Conservation (phyloP, 2,329 filamentous ascomycete genomes). For the Rhynchosporium graminicola region DNA sequence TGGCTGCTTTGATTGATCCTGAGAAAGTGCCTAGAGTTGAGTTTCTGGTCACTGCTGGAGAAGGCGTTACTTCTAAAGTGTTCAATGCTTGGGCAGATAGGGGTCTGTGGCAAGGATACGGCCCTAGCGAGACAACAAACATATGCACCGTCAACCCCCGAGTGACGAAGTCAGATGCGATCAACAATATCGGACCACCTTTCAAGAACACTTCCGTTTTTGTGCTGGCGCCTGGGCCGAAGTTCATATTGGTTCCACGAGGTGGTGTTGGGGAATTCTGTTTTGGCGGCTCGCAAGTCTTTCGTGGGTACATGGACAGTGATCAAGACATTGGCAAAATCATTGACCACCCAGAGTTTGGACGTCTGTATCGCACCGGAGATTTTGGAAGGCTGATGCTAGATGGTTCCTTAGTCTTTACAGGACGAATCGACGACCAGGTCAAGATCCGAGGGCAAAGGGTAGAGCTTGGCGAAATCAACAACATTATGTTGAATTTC, state of each 20-base stretch:
- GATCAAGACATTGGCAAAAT: slow-evolving; percentile 67
- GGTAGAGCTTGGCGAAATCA: slow-evolving; percentile 78
- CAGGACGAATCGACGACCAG: slow-evolving; percentile 75
- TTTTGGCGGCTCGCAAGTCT: slow-evolving; percentile 83
- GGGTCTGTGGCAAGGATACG: slow-evolving; percentile 78
- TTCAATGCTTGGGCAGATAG: slow-evolving; percentile 66
- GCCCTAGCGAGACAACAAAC: slow-evolving; percentile 84
- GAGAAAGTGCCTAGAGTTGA: slow-evolving; percentile 67
- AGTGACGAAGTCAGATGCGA: slow-evolving; percentile 57
- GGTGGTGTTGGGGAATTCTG: slow-evolving; percentile 82
- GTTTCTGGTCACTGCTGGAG: slow-evolving; percentile 80
- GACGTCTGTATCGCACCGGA: slow-evolving; percentile 78
- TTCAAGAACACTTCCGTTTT: slow-evolving; percentile 70
- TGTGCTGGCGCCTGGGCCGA: slow-evolving; percentile 44
- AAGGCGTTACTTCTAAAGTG: slow-evolving; percentile 74
- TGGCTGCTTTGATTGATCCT: slow-evolving; percentile 74
- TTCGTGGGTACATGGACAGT: slow-evolving; percentile 70
- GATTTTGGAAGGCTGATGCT: slow-evolving; percentile 78
- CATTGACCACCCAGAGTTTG: slow-evolving; percentile 65
- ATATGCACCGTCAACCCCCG: slow-evolving; percentile 74
- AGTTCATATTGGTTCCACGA: slow-evolving; percentile 58
- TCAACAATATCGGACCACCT: slow-evolving; percentile 75
- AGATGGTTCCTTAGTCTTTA: slow-evolving; percentile 73
- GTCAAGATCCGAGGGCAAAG: slow-evolving; percentile 80
- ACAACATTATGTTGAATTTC: slow-evolving; percentile 57